A percentile compares a stretch with the other conserved stretches of the same genome.
Conservation (phyloP, 495 filamentous ascomycete genomes). For the Paragyromitra xinjiangensis region DNA sequence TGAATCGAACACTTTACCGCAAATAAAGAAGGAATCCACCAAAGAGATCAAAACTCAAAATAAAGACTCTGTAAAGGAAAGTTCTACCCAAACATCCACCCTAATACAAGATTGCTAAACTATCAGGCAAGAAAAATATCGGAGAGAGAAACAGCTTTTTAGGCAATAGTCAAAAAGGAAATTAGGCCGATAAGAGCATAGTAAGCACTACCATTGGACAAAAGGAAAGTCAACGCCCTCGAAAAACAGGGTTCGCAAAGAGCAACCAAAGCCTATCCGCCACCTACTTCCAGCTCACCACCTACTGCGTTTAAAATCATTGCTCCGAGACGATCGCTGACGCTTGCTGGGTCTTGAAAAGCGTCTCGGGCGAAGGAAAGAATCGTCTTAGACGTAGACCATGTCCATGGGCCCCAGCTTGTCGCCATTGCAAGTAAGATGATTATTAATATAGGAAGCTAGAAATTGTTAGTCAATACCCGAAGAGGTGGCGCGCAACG, state of each 20-base stretch:
- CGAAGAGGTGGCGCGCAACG: not conserved
- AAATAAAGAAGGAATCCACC: slow-evolving; percentile 39
- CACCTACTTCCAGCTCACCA: slow-evolving; percentile 42
- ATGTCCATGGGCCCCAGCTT: slow-evolving; percentile 67
- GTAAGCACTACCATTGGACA: slow-evolving; percentile 21
- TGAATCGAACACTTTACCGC: slow-evolving; percentile 37
- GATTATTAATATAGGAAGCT: slow-evolving; percentile 70
- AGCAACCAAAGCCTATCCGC: slow-evolving; percentile 31
- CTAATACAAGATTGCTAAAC: slow-evolving; percentile 25
- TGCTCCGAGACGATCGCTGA: slow-evolving; percentile 50
- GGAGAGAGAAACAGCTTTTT: slow-evolving; percentile 34
- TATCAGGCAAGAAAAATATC: slow-evolving; percentile 11
- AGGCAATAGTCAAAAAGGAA: slow-evolving; percentile 23
- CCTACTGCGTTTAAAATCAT: slow-evolving; percentile 59
- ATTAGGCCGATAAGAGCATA: slow-evolving; percentile 40
- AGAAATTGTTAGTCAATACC: slow-evolving; percentile 49
- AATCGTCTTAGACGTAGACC: slow-evolving; percentile 62
- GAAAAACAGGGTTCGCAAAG: slow-evolving; percentile 9
- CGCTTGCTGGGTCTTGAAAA: slow-evolving; percentile 56
- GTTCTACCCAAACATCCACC: slow-evolving; percentile 34
- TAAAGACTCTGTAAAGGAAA: slow-evolving; percentile 16
- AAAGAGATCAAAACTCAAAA: slow-evolving; percentile 32
- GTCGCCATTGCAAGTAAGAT: slow-evolving; percentile 71
- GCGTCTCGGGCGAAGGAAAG: slow-evolving; percentile 63
- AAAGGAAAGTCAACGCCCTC: slow-evolving; percentile 22